Evolutionary conservation across 192 early-diverging fungal species (phyloP), one percentile per base, ranked within the genome.

Genomic region (Umbelopsis vinacea): DNA sequence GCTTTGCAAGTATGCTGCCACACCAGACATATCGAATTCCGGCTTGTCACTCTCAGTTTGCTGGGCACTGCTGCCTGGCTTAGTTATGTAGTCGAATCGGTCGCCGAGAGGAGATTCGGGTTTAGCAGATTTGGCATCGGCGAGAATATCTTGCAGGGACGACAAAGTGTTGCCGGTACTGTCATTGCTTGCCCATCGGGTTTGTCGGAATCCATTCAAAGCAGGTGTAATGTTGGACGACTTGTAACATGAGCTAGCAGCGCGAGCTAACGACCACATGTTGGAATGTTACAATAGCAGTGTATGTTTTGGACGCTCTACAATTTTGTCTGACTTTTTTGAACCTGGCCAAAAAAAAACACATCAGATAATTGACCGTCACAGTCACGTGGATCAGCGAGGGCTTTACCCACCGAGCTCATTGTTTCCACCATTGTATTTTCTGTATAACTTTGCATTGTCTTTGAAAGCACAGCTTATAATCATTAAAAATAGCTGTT

Each of bases 281-380:
- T 50, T 50, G 5, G 14, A 50, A 50, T 50, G 48, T 50, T 50
- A 19, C 48, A 50, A 50, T 17, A 21, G n/a, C 17, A 50, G 17
- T 17, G 9, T 43, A 43, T 43, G 40, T 43, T n/a, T 29, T 29
- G 29, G 29, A 29, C 29, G 2, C 17, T 3, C 46, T 1, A 8
- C n/a, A 21, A 50, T 1, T 19, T 17, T 50, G 6, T 15, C n/a
- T n/a, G 48, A 21, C 19, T 21, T n/a, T 50, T 21, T 50, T 21
- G 48, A 50, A 17, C 48, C n/a, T 50, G 48, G 15, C n/a, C 48
- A 50, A 50, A 50, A 50, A 50, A 50, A 50, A 50, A 50, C 48
- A 50, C 48, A 11, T 7, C 48, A 19, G 48, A 1, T 8, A 50
- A 50, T 9, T n/a, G 48, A 50, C 48, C 19, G 48, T 50, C 48